Evolutionary conservation across 257 asterid species (phyloP).

Genomic region (Solanum chiquidenum): DNA sequence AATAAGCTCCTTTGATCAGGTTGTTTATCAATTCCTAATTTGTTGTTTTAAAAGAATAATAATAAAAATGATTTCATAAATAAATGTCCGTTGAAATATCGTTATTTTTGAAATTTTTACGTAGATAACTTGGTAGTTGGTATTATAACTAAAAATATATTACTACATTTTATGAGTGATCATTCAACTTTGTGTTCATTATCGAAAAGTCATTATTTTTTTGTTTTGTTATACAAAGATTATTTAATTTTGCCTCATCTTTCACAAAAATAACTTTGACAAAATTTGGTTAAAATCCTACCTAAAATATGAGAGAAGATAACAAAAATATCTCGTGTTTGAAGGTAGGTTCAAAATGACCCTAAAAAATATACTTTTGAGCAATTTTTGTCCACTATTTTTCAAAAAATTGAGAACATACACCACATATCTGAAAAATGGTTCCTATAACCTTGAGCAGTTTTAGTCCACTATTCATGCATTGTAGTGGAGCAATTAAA

Average conservation of each 20-base stretch:
- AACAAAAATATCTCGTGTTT: neutral
- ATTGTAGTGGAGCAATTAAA: too few relatives aligned
- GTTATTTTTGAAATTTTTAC: neutral
- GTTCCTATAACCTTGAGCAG: neutral
- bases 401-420: neutral
- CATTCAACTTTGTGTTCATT: too few relatives aligned
- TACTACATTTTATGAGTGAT: too few relatives aligned
- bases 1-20: neutral
- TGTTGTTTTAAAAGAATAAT: neutral
- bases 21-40: neutral
- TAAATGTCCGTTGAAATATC: neutral
- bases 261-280: too few relatives aligned
- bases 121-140: neutral
- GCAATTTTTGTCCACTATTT: neutral
- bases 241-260: too few relatives aligned
- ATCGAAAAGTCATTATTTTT: too few relatives aligned
- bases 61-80: neutral
- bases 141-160: neutral
- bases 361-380: neutral
- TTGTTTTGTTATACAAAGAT: too few relatives aligned
- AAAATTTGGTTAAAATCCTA: too few relatives aligned
- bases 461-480: too few relatives aligned
- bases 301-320: neutral
- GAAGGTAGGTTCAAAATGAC: neutral
- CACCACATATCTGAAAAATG: neutral